phyloP scores from a whole-genome alignment of 208 protist genomes.

The Trypanosoma rangeli region DNA sequence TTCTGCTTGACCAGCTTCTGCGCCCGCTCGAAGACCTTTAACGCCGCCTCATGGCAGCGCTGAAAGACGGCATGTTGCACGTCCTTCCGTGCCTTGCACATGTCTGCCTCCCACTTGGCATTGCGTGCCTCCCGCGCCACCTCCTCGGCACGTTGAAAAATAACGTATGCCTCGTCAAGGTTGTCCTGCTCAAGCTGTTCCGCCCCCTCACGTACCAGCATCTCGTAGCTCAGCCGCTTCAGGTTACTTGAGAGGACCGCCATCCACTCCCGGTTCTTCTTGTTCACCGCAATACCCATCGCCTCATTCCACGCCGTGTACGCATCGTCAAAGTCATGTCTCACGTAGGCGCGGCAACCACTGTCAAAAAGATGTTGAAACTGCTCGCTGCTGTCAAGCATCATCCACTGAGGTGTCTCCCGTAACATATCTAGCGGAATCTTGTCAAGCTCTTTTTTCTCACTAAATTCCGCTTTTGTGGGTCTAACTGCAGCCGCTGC shows the following conservation, averaged over 20 bases:
- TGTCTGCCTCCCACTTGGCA: constrained; percentile 79
- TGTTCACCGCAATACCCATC: constrained; percentile 67
- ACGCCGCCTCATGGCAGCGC: constrained; percentile 78
- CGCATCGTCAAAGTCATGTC: constrained; percentile 74
- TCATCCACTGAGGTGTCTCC: constrained; percentile 29
- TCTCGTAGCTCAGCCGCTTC: constrained; percentile 90
- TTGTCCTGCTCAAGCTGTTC: constrained; percentile 56
- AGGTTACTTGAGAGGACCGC: constrained; percentile 86
- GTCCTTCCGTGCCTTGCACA: constrained; percentile 66
- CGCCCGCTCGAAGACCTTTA: constrained; percentile 72
- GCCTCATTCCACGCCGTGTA: constrained; percentile 92
- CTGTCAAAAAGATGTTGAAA: constrained; percentile 84
- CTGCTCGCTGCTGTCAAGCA: constrained; percentile 51
- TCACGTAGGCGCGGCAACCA: constrained; percentile 76
- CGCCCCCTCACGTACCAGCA: constrained; percentile 79
- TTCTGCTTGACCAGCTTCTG: constrained; percentile 29
- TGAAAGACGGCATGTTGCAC: constrained; percentile 87
- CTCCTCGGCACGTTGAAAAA: constrained; percentile 72
- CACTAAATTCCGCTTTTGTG: background rate
- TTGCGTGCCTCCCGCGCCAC: constrained; percentile 86
- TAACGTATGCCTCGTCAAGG: constrained; percentile 70
- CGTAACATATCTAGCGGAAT: constrained; percentile 14
- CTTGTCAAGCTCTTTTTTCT: background rate
- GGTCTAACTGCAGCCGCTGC: background rate
- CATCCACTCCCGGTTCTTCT: constrained; percentile 91